Percentiles rank a stretch among this genome's conserved stretches.
Conservation (phyloP, 2,329 filamentous ascomycete species). For the Monosporascus sp. region DNA sequence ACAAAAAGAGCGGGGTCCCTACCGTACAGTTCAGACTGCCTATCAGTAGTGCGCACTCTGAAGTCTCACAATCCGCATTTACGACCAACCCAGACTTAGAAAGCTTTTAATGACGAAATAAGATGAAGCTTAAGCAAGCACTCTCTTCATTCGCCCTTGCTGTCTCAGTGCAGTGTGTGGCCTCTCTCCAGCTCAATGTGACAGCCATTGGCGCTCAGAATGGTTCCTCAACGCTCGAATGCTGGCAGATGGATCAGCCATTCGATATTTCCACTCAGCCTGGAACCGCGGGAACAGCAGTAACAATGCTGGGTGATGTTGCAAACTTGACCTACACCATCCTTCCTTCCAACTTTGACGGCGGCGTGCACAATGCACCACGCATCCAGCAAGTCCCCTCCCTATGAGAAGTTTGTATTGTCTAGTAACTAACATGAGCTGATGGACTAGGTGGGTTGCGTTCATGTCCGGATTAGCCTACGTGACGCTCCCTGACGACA, state of each 20-base stretch:
- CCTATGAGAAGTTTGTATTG: neutral
- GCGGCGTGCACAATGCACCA: slow-evolving; percentile 37
- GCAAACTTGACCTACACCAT: slow-evolving; percentile 30
- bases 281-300: slow-evolving; percentile 26
- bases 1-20: neutral
- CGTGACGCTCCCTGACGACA: slow-evolving; percentile 34
- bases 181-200: neutral
- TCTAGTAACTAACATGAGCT: neutral
- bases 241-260: neutral
- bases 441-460: slow-evolving; percentile 25
- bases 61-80: too few species aligned
- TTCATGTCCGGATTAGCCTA: slow-evolving; percentile 35
- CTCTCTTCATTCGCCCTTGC: neutral
- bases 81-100: too few species aligned
- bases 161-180: neutral
- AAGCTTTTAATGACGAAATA: neutral
- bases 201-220: neutral
- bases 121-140: neutral
- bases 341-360: slow-evolving; percentile 32
- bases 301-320: slow-evolving; percentile 25
- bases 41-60: too few species aligned
- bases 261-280: slow-evolving; percentile 20
- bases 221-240: neutral
- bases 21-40: neutral
- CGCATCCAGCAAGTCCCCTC: slow-evolving; percentile 31